Evolutionary conservation across 129 eudicot genomes (phyloP).

Genomic region (Rutidosis leptorrhynchoides): DNA sequence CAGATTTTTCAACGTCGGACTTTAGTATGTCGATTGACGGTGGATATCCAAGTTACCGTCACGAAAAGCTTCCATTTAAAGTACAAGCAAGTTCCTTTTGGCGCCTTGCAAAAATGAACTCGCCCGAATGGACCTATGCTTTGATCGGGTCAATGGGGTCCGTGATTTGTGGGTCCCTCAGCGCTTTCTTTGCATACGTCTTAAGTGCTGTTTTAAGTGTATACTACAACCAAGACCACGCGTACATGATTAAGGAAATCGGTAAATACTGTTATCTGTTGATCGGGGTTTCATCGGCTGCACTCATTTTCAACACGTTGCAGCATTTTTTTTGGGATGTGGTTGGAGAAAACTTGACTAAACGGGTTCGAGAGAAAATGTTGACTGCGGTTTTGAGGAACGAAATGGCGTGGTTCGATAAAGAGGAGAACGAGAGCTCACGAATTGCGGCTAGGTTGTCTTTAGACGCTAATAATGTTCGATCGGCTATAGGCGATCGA

Average conservation of each 20-base stretch:
- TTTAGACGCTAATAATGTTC: conserved; percentile 79
- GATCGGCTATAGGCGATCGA: conserved; percentile 88
- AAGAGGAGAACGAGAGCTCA: conserved; percentile 93
- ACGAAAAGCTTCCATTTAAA: conserved; percentile 73
- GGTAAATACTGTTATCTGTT: conserved; percentile 76
- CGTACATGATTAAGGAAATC: conserved; percentile 63
- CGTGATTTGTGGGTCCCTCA: conserved; percentile 77
- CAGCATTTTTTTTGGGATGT: conserved; percentile 95
- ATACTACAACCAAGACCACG: conserved; percentile 79
- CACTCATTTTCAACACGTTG: conserved; percentile 73
- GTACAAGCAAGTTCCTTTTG: conserved; percentile 79
- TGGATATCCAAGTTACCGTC: conserved; percentile 63
- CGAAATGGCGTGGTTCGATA: conserved; percentile 96
- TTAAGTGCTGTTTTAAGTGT: conserved; percentile 88
- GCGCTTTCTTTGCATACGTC: conserved; percentile 87
- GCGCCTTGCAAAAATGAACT: conserved; percentile 89
- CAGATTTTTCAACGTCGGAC: conserved; percentile 91
- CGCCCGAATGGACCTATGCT: conserved; percentile 91
- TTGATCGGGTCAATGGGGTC: conserved; percentile 84
- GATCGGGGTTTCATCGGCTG: conserved; percentile 83
- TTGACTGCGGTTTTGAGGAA: conserved; percentile 70
- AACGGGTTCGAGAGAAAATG: conserved; percentile 89
- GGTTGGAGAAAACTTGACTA: conserved; percentile 85
- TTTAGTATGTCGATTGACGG: conserved; percentile 74
- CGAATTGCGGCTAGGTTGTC: conserved; percentile 81